A percentile compares a stretch with the other conserved stretches of the same genome.
Evolutionary conservation across 129 eudicot genomes (phyloP).

Genomic region (Logfia minima): DNA sequence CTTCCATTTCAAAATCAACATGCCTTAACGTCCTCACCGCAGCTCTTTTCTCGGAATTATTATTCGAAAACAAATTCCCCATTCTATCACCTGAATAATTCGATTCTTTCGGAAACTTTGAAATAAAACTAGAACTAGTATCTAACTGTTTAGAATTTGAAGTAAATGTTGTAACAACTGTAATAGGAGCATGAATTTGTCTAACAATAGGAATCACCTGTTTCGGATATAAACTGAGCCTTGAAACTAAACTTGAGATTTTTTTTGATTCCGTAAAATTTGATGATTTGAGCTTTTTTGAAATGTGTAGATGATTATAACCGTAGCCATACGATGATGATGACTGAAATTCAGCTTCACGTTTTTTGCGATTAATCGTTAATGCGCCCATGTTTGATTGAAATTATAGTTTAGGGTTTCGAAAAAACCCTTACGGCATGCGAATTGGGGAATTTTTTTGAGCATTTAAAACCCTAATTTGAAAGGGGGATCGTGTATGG

Average conservation of each 20-base stretch:
- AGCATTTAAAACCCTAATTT: conserved; percentile 12
- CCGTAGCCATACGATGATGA: conserved; percentile 14
- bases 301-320: conserved; percentile 19
- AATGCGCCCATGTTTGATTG: conserved; percentile 48
- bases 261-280: background rate
- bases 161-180: conserved; percentile 21
- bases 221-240: conserved; percentile 42
- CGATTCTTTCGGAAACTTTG: background rate
- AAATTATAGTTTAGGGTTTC: conserved; percentile 29
- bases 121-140: background rate
- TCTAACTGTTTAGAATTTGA: background rate
- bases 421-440: conserved; percentile 22
- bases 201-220: conserved; percentile 29
- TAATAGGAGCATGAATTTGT: conserved; percentile 59
- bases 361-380: conserved; percentile 43
- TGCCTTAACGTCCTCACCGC: conserved; percentile 24
- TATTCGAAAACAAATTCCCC: conserved; percentile 26
- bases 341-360: conserved; percentile 23
- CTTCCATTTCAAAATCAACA: conserved; percentile 11
- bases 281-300: conserved; percentile 48
- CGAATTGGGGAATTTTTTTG: background rate
- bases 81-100: conserved; percentile 18
- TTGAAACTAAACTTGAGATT: conserved; percentile 23
- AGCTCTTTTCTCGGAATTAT: background rate
- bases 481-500: background rate